Base-by-base conservation (phyloP, 2,329 filamentous ascomycete species). In the Lecanicillium sp. region DNA sequence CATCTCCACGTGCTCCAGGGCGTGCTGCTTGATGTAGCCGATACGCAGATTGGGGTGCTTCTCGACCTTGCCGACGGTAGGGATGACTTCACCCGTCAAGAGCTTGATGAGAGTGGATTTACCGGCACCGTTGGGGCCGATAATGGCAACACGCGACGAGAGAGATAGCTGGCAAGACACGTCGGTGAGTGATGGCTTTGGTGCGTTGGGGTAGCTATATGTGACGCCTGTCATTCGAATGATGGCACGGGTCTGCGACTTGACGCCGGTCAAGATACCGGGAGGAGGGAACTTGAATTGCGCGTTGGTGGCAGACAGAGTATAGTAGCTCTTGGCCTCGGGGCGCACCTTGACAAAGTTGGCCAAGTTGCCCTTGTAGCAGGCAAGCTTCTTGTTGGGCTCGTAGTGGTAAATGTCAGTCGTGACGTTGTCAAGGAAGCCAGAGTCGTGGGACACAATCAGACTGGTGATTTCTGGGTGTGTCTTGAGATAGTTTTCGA, bases 401-500 rank as follows among this genome's bases (percentile, higher is more conserved):
- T 98, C 92, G 65, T 98, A 98, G 68, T 98, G 92, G 68, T 95
- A 95, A 56, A 98, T 95, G 58, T 98, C 92, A 6, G 92, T 98
- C 56, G 90, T 96, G 49, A 98, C 89, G 48, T 90, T 88, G 58
- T 98, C 92, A 42, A 98, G 69, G 75, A 98, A 98, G 16, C 84
- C 83, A 3, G 90, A 96, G 75, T 98, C 92, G 84, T 98, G 92
- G 58, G 85, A 94, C 50, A 98, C 92, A 56, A 98, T 96, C 68
- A 98, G 70, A 57, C 86, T 94, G 44, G 92, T 98, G 57, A 96
- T 96, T 36, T 96, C 86, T 5, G 86, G 85, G 67, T 98, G 88
- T n/a, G 75, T 75, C 74, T 94, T 94, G 53, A 98, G 78, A 62
- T 98, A 98, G 50, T 88, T 82, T 62, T 95, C 83, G 34, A 98